Base-by-base conservation (phyloP, 2,329 filamentous ascomycete genomes). In the Sarocladiaceae sp. region DNA sequence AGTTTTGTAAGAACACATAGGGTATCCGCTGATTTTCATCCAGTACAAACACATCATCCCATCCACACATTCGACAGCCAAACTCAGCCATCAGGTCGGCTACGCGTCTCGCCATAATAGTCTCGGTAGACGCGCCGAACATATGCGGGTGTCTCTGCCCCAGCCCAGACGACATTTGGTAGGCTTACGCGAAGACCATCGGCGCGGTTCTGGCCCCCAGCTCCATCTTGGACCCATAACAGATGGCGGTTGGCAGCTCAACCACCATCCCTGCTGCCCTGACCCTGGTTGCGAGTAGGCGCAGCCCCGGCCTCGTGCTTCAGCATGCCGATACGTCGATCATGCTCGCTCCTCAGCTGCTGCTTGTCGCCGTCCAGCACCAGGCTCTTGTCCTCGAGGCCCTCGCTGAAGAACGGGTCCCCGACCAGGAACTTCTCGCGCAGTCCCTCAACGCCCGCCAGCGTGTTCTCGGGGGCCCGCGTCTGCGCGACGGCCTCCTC, bases 341-440 rank as follows among this genome's bases (percentile, higher is more conserved):
- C 12, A 26, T 62, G 64, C 20, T 69, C 67, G 37, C 61, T 62
- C n/a, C 62, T 54, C 1, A 71, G 52, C 26, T 68, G 64, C 50
- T 68, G 64, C 50, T 71, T 69, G 3, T 69, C 66, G 0, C 67
- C 67, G 0, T 61, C 59, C 1, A 59, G 58, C 0, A 68, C 59
- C 10, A 73, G 60, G 15, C 64, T 68, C 58, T 75, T 76, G 13
- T 70, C 68, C 53, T 75, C 72, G 0, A 68, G 52, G 0, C 57
- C 61, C 1, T 62, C 54, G 0, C 55, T 54, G 22, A 70, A 65
- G 0, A 63, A 61, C 0, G 65, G 58, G 39, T 74, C 73, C 1
- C 64, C 64, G 0, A 60, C 55, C 1, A 67, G 61, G 35, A 72
- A 74, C 53, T 76, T 76, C 42, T 76, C 72, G 3, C 67, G 67